Conservation (phyloP, 1,139 yeast species). For the Scheffersomyces stambukii region DNA sequence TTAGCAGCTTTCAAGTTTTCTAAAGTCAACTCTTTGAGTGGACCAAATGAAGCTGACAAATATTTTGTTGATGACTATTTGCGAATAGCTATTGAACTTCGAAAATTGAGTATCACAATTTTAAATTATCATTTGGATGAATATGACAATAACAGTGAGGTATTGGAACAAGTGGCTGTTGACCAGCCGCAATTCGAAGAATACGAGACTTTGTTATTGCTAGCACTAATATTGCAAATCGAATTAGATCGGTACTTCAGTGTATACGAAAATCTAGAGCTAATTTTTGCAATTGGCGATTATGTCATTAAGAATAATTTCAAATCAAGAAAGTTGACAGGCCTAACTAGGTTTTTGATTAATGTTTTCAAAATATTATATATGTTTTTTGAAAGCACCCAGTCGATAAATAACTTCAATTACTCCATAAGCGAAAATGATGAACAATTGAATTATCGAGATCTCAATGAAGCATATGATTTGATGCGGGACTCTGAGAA, state of each 20-base stretch:
- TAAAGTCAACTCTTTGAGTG: slow-evolving; percentile 4
- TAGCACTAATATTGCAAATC: slow-evolving; percentile 34
- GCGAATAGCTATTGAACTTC: slow-evolving; percentile 28
- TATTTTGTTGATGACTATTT: slow-evolving; percentile 22
- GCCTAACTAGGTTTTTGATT: slow-evolving; percentile 20
- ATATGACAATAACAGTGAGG: slow-evolving; percentile 29
- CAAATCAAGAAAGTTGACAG: slow-evolving; percentile 10
- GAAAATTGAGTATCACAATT: slow-evolving; percentile 34
- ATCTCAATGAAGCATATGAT: slow-evolving; percentile 34
- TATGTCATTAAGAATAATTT: slow-evolving; percentile 24
- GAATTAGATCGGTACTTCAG: slow-evolving; percentile 36
- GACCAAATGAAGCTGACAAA: slow-evolving; percentile 13
- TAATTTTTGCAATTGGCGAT: slow-evolving; percentile 42
- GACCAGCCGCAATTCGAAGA: slow-evolving; percentile 11
- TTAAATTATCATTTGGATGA: slow-evolving; percentile 42
- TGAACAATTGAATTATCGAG: slow-evolving; percentile 26
- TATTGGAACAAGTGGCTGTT: slow-evolving; percentile 6
- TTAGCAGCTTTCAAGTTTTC: slow-evolving; percentile 22
- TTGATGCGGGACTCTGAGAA: slow-evolving; percentile 16
- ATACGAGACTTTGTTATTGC: slow-evolving; percentile 21
- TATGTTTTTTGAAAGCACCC: slow-evolving; percentile 37
- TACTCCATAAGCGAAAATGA: slow-evolving; percentile 33
- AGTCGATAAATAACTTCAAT: slow-evolving; percentile 35
- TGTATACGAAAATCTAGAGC: slow-evolving; percentile 41
- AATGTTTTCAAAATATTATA: slow-evolving; percentile 26